Conservation (phyloP, 1,139 yeast genomes). For the Debaryomycetaceae sp. region DNA sequence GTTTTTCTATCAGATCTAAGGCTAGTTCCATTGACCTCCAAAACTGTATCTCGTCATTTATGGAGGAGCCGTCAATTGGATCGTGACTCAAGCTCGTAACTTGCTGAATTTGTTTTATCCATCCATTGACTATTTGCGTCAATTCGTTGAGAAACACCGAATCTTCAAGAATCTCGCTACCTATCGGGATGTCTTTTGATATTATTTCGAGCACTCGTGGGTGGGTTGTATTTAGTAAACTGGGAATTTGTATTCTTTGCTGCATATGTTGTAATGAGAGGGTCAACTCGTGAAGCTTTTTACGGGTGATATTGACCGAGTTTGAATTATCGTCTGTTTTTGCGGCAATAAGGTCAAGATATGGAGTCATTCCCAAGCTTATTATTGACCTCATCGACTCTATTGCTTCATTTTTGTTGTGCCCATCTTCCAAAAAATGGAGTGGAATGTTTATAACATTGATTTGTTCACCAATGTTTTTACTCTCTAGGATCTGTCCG, state of each 20-base stretch:
- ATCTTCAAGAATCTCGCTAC: constrained; percentile 37
- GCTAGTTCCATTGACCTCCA: constrained; percentile 77
- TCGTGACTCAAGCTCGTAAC: constrained; percentile 52
- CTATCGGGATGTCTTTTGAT: constrained; percentile 20
- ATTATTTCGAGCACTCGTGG: constrained; percentile 39
- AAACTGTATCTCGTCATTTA: constrained; percentile 67
- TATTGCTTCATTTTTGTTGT: constrained; percentile 27
- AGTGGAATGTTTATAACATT: constrained; percentile 35
- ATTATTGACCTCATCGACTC: constrained; percentile 60
- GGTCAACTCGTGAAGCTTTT: constrained; percentile 68
- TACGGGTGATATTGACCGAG: constrained; percentile 46
- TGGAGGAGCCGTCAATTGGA: constrained; percentile 56
- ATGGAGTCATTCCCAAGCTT: constrained; percentile 40
- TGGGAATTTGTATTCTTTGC: constrained; percentile 67
- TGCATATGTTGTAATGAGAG: constrained; percentile 67
- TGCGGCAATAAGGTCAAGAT: constrained; percentile 27
- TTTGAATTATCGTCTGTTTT: constrained; percentile 12
- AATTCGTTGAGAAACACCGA: constrained; percentile 58
- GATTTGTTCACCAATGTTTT: constrained; percentile 28
- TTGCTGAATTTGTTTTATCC: constrained; percentile 66
- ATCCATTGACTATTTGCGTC: constrained; percentile 63
- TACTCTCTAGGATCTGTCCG: constrained; percentile 15
- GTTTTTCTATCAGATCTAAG: constrained; percentile 53
- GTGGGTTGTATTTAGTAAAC: constrained; percentile 52
- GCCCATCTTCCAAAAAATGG: constrained; percentile 7